Base-by-base conservation (phyloP, 176 grass and related monocot genomes). In the Typha latifolia region DNA sequence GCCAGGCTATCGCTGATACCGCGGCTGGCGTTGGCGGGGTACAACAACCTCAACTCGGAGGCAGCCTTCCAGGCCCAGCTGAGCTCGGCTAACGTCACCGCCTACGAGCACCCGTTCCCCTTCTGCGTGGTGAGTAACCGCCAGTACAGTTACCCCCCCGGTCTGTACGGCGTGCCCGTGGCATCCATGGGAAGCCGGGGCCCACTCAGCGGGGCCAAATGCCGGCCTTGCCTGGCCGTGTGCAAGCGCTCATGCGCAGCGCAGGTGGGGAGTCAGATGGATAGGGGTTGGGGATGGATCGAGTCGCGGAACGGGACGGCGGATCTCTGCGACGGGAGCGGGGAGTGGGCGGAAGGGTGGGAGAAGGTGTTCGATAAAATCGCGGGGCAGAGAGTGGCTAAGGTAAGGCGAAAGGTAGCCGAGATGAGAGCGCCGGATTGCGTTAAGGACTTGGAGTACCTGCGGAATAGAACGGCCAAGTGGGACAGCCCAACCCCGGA, bases 121-220 rank as follows among this genome's bases (percentile, higher is more conserved):
- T 96, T 96, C 71, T 91, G 87, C 62, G 81, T 88, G 12, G 57
- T 96, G 10, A 84, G 80, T 72, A 82, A 91, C 67, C 85, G 85
- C 12, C n/a, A 20, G 49, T 96, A 96, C 66, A 3, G 1, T 11
- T 96, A 77, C 80, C 87, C 92, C 10, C 87, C 84, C 1, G 2
- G 0, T 0, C 0, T 43, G 12, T 86, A 74, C 59, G 88, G 77
- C 62, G 87, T 96, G 21, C 84, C 92, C 7, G 92, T 91, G 48
- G 80, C 88, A 19, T 71, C 92, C 11, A 59, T 96, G 9, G 71
- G 31, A 9, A 91, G 92, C 80, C 57, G 47, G 13, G 87, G 87
- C 2, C 84, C 84, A 22, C 80, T 91, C 32, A 91, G 87, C 37
- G 92, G 92, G 11, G 77, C 92, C 70, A 96, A 96, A 80, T 96